Conservation (phyloP, 768 basidiomycete species). For the Rhizopogon roseolus region DNA sequence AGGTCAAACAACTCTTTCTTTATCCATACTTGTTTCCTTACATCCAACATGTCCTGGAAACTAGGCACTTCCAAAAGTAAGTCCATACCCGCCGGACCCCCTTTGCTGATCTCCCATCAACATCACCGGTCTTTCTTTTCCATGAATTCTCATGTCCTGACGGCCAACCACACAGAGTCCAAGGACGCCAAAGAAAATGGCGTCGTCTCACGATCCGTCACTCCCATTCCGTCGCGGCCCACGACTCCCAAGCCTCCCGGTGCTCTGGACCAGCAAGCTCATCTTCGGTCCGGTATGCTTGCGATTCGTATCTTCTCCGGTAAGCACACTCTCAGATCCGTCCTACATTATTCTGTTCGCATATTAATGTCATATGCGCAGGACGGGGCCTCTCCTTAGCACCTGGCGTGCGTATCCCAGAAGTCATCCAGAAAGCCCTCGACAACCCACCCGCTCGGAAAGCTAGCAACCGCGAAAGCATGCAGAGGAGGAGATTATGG, state of each 20-base stretch:
- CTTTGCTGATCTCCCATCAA: slow-evolving; percentile 2
- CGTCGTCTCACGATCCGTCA: slow-evolving; percentile 69
- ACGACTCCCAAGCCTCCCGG: slow-evolving; percentile 62
- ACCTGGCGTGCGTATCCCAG: slow-evolving; percentile 73
- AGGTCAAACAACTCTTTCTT: neutral
- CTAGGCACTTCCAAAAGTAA: slow-evolving; percentile 34
- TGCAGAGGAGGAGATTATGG: slow-evolving; percentile 90
- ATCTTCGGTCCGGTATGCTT: slow-evolving; percentile 85
- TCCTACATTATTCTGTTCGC: neutral
- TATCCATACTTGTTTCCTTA: neutral
- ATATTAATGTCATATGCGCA: slow-evolving; percentile 14
- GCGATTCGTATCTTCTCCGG: slow-evolving; percentile 95
- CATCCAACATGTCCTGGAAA: slow-evolving; percentile 53
- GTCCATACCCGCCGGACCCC: slow-evolving; percentile 4
- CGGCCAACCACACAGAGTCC: slow-evolving; percentile 37
- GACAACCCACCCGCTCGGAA: slow-evolving; percentile 53
- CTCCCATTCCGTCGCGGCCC: slow-evolving; percentile 79
- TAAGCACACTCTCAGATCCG: slow-evolving; percentile 29
- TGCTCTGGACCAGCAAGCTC: slow-evolving; percentile 40
- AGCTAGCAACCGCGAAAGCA: slow-evolving; percentile 79
- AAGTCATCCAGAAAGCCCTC: slow-evolving; percentile 80
- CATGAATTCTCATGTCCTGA: slow-evolving; percentile 4
- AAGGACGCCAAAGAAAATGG: slow-evolving; percentile 73
- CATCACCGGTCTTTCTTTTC: neutral
- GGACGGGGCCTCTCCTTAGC: slow-evolving; percentile 82